Evolutionary conservation across 2,329 filamentous ascomycete genomes (phyloP).

Genomic region (Cercospora sp.): DNA sequence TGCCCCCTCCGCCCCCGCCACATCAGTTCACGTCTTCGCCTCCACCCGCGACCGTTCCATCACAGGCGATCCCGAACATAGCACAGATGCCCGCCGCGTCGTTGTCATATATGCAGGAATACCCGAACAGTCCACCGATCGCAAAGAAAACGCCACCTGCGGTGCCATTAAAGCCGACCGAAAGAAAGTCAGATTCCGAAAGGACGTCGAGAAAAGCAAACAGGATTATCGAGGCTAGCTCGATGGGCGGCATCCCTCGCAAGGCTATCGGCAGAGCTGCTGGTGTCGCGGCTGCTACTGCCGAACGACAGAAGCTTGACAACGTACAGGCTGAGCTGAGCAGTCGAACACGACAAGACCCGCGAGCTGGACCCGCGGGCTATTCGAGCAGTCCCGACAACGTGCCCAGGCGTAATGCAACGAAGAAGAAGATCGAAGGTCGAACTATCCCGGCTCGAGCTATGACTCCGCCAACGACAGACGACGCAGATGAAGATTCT

Average conservation of each 20-base stretch:
- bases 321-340: slow-evolving; percentile 29
- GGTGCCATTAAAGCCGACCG: slow-evolving; percentile 28
- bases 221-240: slow-evolving; percentile 30
- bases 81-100: slow-evolving; percentile 27
- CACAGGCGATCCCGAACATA: slow-evolving; percentile 9
- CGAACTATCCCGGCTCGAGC: slow-evolving; percentile 30
- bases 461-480: slow-evolving; percentile 49
- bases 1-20: slow-evolving; percentile 33
- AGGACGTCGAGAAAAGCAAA: slow-evolving; percentile 24
- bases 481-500: slow-evolving; percentile 50
- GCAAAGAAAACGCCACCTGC: slow-evolving; percentile 34
- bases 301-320: slow-evolving; percentile 39
- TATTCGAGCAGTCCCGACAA: slow-evolving; percentile 27
- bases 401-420: slow-evolving; percentile 21
- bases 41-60: slow-evolving; percentile 7
- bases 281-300: slow-evolving; percentile 38
- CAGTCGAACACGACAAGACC: slow-evolving; percentile 19
- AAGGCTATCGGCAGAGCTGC: slow-evolving; percentile 39
- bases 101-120: slow-evolving; percentile 52
- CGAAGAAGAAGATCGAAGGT: slow-evolving; percentile 31
- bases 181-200: slow-evolving; percentile 31
- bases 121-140: slow-evolving; percentile 43
- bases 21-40: slow-evolving; percentile 24
- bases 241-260: slow-evolving; percentile 35
- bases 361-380: slow-evolving; percentile 15